phyloP scores from a whole-genome alignment of 208 protist species.

The Leishmania braziliensis region DNA sequence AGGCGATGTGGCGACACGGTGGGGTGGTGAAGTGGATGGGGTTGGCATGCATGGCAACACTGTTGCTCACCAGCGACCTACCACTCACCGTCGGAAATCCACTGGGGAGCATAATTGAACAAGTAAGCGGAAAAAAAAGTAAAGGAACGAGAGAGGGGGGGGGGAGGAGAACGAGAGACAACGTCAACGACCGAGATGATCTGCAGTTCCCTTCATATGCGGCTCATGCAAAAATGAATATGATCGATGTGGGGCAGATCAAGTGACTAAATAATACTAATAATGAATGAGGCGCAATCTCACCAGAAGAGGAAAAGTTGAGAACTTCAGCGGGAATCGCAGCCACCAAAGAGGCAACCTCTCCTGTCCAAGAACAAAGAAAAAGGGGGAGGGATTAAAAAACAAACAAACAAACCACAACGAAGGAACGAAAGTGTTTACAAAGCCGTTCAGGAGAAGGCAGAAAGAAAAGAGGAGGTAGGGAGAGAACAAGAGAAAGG shows the following conservation, averaged over 20 bases:
- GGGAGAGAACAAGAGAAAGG: neutral
- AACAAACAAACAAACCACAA: neutral
- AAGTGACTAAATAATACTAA: neutral
- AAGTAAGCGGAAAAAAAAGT: neutral
- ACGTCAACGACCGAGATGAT: neutral
- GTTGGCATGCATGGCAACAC: neutral
- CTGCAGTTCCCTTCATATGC: neutral
- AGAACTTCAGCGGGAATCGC: too few relatives aligned
- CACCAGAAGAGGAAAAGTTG: neutral
- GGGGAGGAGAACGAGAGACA: neutral
- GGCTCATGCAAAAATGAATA: neutral
- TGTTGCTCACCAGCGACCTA: neutral
- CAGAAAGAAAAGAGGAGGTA: neutral
- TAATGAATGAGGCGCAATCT: neutral
- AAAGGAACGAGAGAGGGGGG: neutral
- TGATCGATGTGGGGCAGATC: neutral
- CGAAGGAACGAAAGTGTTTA: too few relatives aligned
- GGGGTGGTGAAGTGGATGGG: conserved; percentile 16
- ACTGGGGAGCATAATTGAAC: neutral
- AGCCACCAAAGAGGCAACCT: too few relatives aligned
- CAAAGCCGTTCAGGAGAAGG: neutral
- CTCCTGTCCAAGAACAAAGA: too few relatives aligned
- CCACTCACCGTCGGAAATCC: neutral
- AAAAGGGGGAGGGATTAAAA: too few relatives aligned
- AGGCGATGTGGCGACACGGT: conserved; percentile 5